Evolutionary conservation across 129 eudicot species (phyloP).

Genomic region (Flaveria bidentis): DNA sequence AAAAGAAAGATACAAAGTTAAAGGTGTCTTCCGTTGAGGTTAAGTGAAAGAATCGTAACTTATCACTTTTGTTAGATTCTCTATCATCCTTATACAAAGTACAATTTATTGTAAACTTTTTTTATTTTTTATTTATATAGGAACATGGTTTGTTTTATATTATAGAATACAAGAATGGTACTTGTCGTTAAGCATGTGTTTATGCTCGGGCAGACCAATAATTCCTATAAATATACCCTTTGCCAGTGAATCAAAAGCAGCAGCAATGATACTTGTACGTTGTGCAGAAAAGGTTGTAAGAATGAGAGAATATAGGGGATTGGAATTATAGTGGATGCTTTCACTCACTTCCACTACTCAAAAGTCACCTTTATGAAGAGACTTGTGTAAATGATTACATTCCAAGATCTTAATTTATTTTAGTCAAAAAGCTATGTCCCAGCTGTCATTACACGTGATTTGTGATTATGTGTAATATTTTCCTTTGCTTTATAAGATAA

Average conservation of each 20-base stretch:
- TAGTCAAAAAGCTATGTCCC: conserved; percentile 35
- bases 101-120: too few relatives aligned
- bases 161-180: neutral
- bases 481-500: neutral
- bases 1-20: too few relatives aligned
- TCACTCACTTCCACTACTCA: conserved; percentile 35
- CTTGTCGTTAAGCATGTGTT: conserved; percentile 19
- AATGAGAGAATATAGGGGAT: neutral
- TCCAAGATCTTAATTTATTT: conserved; percentile 23
- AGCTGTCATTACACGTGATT: conserved; percentile 30
- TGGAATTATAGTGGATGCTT: conserved; percentile 23
- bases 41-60: too few relatives aligned
- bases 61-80: too few relatives aligned
- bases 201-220: conserved; percentile 22
- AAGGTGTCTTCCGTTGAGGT: too few relatives aligned
- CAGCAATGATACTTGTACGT: neutral
- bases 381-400: conserved; percentile 32
- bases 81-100: too few relatives aligned
- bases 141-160: neutral
- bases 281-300: conserved; percentile 13
- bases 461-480: conserved; percentile 15
- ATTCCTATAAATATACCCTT: conserved; percentile 17
- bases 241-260: conserved; percentile 11
- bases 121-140: neutral
- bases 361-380: conserved; percentile 22